Evolutionary conservation across 2,329 filamentous ascomycete species (phyloP).

Genomic region (Fusarium sacchari): DNA sequence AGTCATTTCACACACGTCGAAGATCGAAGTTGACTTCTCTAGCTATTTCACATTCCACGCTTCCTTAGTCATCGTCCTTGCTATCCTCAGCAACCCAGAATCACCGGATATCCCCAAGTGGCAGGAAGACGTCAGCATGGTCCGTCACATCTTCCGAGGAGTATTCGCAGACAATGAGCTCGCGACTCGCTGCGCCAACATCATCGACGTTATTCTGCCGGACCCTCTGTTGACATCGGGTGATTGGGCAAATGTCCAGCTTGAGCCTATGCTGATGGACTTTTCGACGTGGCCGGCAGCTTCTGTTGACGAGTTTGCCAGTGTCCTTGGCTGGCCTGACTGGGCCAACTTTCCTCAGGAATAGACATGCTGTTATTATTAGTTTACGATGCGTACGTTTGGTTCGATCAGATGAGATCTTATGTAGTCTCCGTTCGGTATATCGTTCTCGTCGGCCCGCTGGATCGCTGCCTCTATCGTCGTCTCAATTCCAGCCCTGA

Average conservation of each 20-base stretch:
- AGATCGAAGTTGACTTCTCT: background rate
- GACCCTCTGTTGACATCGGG: background rate
- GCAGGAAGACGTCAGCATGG: background rate
- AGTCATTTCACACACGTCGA: background rate
- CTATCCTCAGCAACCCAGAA: background rate
- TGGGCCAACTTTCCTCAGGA: background rate
- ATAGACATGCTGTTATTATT: rapidly evolving
- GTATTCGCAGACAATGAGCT: background rate
- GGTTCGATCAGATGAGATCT: background rate
- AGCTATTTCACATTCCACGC: background rate
- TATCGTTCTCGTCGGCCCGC: background rate
- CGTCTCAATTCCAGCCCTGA: background rate
- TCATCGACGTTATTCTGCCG: background rate
- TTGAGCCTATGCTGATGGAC: background rate
- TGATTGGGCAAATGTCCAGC: background rate
- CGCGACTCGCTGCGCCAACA: background rate
- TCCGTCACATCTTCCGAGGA: background rate
- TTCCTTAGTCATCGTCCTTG: background rate
- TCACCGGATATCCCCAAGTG: background rate
- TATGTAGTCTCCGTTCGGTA: background rate
- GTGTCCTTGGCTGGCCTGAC: background rate
- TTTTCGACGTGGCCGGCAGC: background rate
- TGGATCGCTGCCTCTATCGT: background rate
- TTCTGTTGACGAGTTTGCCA: background rate
- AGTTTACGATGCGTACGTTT: background rate